Percentiles rank a stretch among this genome's conserved stretches.
Evolutionary conservation across 495 filamentous ascomycete species (phyloP).

Genomic region (Chaetomium fimeti): DNA sequence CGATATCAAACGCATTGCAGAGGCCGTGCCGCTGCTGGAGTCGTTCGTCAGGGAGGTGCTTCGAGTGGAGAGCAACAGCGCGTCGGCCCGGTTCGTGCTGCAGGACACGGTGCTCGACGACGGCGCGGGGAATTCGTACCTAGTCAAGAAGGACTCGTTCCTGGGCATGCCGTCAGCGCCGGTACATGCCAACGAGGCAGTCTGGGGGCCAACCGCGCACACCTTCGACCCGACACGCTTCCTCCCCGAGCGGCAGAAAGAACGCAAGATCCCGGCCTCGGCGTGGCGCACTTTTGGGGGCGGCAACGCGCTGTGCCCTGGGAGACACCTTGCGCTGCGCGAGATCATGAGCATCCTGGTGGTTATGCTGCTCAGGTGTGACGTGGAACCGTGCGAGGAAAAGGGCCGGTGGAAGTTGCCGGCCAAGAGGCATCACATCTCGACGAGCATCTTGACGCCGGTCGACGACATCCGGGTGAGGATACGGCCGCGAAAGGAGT

Average conservation of each 20-base stretch:
- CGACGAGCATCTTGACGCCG: not conserved
- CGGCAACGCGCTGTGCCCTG: not conserved
- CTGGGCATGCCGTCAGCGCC: not conserved
- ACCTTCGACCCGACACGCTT: not conserved
- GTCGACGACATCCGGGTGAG: not conserved
- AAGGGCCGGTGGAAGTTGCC: not conserved
- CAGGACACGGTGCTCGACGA: not conserved
- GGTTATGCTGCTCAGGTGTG: not conserved
- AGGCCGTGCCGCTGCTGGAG: not conserved
- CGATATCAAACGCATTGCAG: not conserved
- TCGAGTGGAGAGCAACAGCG: not conserved
- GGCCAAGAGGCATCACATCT: not conserved
- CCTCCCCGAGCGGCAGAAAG: not conserved
- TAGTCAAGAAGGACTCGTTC: not conserved
- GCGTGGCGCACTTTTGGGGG: not conserved
- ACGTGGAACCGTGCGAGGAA: not conserved
- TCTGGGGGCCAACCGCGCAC: not conserved
- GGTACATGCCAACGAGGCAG: not conserved
- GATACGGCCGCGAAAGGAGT: not conserved
- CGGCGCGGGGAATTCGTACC: not conserved
- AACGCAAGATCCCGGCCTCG: not conserved
- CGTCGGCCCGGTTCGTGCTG: not conserved
- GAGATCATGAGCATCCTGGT: not conserved
- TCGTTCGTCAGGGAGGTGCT: constrained; percentile 1
- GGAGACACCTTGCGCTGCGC: not conserved